Percentiles rank a stretch among this genome's conserved stretches.
These are phyloP conservation scores for Penicillium occitanis DNA, from an alignment of 2,329 filamentous ascomycete species.

Conservation along the genomic window DNA sequence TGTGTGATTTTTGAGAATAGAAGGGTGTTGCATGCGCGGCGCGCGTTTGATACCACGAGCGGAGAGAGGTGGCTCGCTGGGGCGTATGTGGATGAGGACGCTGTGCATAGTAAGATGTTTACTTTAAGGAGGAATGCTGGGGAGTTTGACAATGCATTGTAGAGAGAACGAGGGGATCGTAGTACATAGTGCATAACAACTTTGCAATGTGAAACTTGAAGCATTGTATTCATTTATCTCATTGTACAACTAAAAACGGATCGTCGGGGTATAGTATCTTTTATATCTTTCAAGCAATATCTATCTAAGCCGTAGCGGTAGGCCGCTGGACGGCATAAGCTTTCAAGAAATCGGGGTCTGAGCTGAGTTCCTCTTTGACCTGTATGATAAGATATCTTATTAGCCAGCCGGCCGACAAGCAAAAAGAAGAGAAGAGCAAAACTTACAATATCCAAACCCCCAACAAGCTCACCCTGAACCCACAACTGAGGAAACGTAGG, in stretches of 20 bases:
- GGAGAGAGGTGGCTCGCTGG: constrained; percentile 82
- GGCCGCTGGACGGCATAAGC: constrained; percentile 59
- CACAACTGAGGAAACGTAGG: constrained; percentile 96
- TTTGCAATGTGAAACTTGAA: too few relatives aligned
- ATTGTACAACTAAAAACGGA: constrained; percentile 10
- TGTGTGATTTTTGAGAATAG: constrained; percentile 93
- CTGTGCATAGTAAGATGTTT: constrained; percentile 40
- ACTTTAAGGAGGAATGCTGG: constrained; percentile 16
- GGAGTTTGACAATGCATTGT: background rate
- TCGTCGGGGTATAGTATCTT: constrained; percentile 13
- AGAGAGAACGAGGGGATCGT: too few relatives aligned
- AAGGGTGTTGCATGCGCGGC: constrained; percentile 79
- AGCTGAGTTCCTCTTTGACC: constrained; percentile 92
- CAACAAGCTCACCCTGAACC: constrained; percentile 84
- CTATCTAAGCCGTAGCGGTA: constrained; percentile 21
- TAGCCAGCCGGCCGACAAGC: constrained; percentile 12
- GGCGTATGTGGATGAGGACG: constrained; percentile 73
- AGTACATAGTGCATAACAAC: background rate
- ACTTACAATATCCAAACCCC: constrained; percentile 92
- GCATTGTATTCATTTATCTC: background rate
- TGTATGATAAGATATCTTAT: constrained; percentile 39
- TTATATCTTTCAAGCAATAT: constrained; percentile 1
- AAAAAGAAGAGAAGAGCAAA: constrained; percentile 26
- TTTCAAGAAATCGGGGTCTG: constrained; percentile 77
- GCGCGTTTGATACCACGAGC: constrained; percentile 64